phyloP scores from a whole-genome alignment of 306 rosid species.

The Acacia melanoxylon region DNA sequence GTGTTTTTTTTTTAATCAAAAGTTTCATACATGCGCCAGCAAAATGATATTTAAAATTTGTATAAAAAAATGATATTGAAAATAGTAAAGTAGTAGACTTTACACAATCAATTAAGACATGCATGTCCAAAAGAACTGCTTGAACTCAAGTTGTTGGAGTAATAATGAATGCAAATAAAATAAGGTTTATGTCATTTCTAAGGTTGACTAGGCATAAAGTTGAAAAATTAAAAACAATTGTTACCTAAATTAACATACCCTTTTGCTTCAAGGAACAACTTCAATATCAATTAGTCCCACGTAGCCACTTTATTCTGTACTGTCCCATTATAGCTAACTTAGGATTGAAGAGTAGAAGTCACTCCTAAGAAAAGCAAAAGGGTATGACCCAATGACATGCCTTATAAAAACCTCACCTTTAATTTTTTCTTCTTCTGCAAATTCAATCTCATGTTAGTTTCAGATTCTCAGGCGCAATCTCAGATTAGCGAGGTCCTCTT shows the following conservation, averaged over 20 bases:
- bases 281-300: background rate
- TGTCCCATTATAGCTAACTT: conserved; percentile 33
- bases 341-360: conserved; percentile 33
- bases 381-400: background rate
- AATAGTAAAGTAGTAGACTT: background rate
- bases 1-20: no score
- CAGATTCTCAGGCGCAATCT: conserved; percentile 17
- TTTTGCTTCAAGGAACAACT: conserved; percentile 39
- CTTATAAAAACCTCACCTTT: conserved; percentile 22
- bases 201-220: background rate
- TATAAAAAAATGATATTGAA: background rate
- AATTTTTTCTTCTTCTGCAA: background rate
- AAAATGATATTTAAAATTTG: background rate
- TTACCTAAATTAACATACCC: conserved; percentile 11
- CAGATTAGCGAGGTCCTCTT: background rate
- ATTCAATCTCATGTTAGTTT: conserved; percentile 24
- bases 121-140: background rate
- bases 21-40: background rate
- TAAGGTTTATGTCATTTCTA: background rate
- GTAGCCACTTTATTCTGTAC: conserved; percentile 10
- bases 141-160: background rate
- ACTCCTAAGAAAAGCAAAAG: conserved; percentile 31
- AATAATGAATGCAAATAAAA: background rate
- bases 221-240: conserved; percentile 3
- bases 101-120: background rate